These are phyloP conservation scores for Cladosporium sp. DNA, from an alignment of 2,329 filamentous ascomycete genomes.

Conservation along the genomic window DNA sequence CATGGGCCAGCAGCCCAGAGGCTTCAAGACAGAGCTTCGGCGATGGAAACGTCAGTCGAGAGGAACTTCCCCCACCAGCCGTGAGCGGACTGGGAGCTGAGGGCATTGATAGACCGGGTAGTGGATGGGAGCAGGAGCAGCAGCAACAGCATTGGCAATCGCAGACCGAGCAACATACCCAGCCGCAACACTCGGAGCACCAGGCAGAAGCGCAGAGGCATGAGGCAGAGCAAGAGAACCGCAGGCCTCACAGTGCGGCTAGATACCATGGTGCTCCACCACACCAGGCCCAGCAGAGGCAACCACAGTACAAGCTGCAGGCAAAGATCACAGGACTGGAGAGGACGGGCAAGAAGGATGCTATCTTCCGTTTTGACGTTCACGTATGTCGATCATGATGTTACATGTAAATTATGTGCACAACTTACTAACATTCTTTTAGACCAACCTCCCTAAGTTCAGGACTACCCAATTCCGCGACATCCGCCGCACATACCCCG, in stretches of 20 bases:
- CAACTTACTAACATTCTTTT: constrained; percentile 18
- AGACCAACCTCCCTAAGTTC: constrained; percentile 99
- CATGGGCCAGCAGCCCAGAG: constrained; percentile 60
- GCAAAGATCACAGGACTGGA: constrained; percentile 94
- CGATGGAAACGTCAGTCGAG: constrained; percentile 22
- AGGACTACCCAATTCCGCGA: constrained; percentile 97
- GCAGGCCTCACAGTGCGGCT: constrained; percentile 25
- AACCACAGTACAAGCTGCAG: constrained; percentile 64
- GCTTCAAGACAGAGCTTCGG: constrained; percentile 47
- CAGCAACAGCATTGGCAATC: constrained; percentile 31
- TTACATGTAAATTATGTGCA: background rate
- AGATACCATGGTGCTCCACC: constrained; percentile 29
- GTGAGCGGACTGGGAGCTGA: constrained; percentile 14
- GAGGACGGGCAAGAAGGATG: constrained; percentile 90
- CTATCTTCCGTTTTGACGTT: constrained; percentile 90
- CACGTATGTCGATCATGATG: constrained; percentile 61
- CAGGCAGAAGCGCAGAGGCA: constrained; percentile 8
- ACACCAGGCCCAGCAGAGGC: constrained; percentile 30
- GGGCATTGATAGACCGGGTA: constrained; percentile 9
- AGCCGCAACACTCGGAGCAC: constrained; percentile 29
- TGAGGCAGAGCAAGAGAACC: constrained; percentile 21
- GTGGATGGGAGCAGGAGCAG: constrained; percentile 16
- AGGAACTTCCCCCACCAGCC: constrained; percentile 27
- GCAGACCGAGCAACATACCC: constrained; percentile 34
- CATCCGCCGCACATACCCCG: constrained; percentile 88